Conservation (phyloP, 2,329 filamentous ascomycete species). For the Aaosphaeria pasadenensis region DNA sequence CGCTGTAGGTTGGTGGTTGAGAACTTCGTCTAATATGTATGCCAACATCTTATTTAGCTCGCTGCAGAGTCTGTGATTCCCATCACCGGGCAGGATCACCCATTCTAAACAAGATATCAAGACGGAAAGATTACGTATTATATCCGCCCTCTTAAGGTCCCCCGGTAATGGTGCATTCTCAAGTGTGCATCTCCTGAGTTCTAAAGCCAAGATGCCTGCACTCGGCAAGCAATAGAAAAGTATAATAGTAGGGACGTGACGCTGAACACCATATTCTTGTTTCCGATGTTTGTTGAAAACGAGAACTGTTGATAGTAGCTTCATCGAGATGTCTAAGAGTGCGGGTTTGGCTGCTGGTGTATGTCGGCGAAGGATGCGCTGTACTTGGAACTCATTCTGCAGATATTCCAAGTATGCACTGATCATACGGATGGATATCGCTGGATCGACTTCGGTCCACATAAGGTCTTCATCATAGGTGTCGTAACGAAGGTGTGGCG, state of each 20-base stretch:
- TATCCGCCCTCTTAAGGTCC: constrained; percentile 30
- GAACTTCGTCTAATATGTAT: constrained; percentile 31
- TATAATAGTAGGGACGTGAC: constrained; percentile 31
- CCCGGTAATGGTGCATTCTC: constrained; percentile 26
- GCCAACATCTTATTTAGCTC: constrained; percentile 37
- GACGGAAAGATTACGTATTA: constrained; percentile 36
- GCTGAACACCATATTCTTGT: constrained; percentile 23
- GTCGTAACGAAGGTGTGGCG: constrained; percentile 32
- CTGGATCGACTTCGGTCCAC: constrained; percentile 23
- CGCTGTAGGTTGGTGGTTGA: constrained; percentile 30
- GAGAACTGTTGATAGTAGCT: constrained; percentile 28
- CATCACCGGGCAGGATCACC: constrained; percentile 31
- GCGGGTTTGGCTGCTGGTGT: constrained; percentile 28
- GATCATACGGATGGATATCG: constrained; percentile 23
- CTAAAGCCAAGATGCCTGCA: constrained; percentile 31
- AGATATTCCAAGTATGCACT: constrained; percentile 33
- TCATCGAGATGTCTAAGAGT: constrained; percentile 31
- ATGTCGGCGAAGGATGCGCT: constrained; percentile 30
- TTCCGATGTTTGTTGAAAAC: constrained; percentile 31
- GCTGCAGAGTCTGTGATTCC: constrained; percentile 33
- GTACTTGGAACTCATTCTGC: constrained; percentile 32
- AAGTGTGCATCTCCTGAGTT: constrained; percentile 32
- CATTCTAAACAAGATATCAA: constrained; percentile 34
- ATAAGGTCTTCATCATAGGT: constrained; percentile 28
- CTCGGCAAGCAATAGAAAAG: constrained; percentile 37